Base-by-base conservation (phyloP, 106 monocot species). In the Iris macrosiphon region DNA sequence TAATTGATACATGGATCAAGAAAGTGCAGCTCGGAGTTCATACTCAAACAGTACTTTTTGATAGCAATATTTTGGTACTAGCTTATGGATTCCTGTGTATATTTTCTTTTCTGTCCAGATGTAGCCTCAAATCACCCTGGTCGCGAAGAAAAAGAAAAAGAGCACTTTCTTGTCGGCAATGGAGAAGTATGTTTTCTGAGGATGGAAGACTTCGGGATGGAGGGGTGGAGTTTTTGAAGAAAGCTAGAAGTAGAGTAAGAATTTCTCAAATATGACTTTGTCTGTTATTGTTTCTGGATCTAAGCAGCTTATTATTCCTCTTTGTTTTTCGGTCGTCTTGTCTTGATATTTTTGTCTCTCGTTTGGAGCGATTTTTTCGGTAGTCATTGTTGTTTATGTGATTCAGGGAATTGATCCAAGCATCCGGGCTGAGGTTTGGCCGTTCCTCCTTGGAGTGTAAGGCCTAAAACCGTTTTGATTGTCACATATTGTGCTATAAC, bases 381-480 rank as follows among this genome's bases (percentile, higher is more conserved):
- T 9, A 29, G 1, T 26, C 16, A 31, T 9, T 50, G 2, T 18
- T 28, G 4, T 55, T 17, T 52, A 70, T 56, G n/a, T 61, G 27
- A 26, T 77, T 47, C 57, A 94, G 93, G 93, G 93, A 63, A 66
- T 88, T 71, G 93, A 94, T 45, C 88, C 83, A 27, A 75, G 69
- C 62, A 84, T 94, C 52, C 81, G 93, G 69, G 61, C 67, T 50
- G 81, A 78, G 39, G 93, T 94, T 55, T 94, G 93, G 93, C 93
- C 93, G 48, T 94, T 88, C 44, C 78, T 94, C 15, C 84, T 88
- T 57, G 93, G 93, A 81, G 78, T 94, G 93, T 94, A 84, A 84
- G 88, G 49, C 62, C 59, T 26, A 12, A 23, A 3, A 49, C 41
- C 59, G 48, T 55, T 63, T n/a, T n/a, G n/a, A n/a, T n/a, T n/a